Percentiles rank a stretch among this genome's conserved stretches.
These are phyloP conservation scores for Craspedostauros australis DNA, from an alignment of 108 stramenopile species.

Conservation along the genomic window DNA sequence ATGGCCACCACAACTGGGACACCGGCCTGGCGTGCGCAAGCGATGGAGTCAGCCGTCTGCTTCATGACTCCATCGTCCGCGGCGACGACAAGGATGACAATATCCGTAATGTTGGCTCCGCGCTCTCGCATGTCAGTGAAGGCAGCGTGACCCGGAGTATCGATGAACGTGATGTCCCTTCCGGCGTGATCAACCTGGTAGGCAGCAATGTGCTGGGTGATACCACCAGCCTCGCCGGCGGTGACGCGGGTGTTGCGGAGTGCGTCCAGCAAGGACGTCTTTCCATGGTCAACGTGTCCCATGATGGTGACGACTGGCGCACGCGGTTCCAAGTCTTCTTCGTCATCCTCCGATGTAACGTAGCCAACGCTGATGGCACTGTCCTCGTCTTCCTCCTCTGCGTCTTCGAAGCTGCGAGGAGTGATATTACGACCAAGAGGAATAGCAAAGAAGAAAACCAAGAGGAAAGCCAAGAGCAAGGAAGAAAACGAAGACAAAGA, in stretches of 20 bases:
- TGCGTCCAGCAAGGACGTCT: conserved; percentile 96
- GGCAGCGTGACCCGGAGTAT: conserved; percentile 99
- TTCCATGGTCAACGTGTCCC: conserved; percentile 99
- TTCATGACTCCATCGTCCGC: conserved; percentile 98
- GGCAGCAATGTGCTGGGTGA: conserved; percentile 96
- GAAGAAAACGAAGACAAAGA: conserved; percentile 20
- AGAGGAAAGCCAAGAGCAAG: too few species aligned
- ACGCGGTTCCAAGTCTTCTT: conserved; percentile 57
- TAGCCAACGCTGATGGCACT: conserved; percentile 61
- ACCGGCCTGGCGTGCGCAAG: conserved; percentile 85
- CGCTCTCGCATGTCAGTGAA: conserved; percentile 96
- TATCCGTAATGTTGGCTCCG: conserved; percentile 97
- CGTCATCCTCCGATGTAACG: conserved; percentile 70
- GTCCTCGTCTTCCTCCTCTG: conserved; percentile 36
- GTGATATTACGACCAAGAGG: conserved; percentile 1
- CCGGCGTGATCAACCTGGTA: conserved; percentile 84
- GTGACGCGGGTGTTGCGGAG: conserved; percentile 90
- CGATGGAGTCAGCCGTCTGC: conserved; percentile 97
- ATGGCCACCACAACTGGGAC: conserved; percentile 95
- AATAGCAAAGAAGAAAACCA: not conserved
- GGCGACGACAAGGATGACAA: conserved; percentile 98
- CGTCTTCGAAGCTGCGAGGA: not conserved
- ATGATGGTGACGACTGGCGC: conserved; percentile 98
- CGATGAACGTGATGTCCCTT: conserved; percentile 90
- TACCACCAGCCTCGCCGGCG: conserved; percentile 96